Evolutionary conservation across 2,329 filamentous ascomycete species (phyloP).

Genomic region (Rugonectria rugulosa): DNA sequence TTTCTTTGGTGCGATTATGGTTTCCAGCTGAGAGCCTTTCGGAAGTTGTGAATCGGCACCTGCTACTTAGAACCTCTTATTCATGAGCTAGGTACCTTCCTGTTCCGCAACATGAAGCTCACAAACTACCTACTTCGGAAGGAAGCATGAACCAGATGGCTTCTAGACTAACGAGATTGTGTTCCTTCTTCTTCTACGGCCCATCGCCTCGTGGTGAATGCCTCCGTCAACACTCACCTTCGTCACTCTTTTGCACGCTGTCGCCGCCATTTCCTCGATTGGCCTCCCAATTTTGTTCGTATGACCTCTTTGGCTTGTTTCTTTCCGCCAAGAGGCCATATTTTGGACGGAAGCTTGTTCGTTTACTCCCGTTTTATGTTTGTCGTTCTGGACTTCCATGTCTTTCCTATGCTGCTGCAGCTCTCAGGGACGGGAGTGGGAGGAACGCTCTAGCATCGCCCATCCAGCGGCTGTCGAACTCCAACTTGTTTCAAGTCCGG

Average conservation of each 20-base stretch:
- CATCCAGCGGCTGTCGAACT: slow-evolving; percentile 15
- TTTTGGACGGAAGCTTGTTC: slow-evolving; percentile 25
- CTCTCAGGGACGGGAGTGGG: slow-evolving; percentile 12
- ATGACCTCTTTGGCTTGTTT: slow-evolving; percentile 10
- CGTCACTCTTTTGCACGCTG: neutral
- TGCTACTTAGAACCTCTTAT: too few species aligned
- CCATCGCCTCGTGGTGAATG: too few species aligned
- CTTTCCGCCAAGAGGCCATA: neutral
- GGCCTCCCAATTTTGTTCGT: slow-evolving; percentile 9
- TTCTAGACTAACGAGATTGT: too few species aligned
- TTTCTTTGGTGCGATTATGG: too few species aligned
- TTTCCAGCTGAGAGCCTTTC: too few species aligned
- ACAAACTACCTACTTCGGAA: too few species aligned
- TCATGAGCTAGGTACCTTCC: too few species aligned
- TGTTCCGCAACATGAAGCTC: too few species aligned
- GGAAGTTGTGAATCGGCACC: too few species aligned
- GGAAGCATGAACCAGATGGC: too few species aligned
- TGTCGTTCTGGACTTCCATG: slow-evolving; percentile 20
- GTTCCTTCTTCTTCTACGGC: neutral
- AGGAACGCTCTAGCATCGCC: neutral
- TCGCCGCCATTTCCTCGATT: slow-evolving; percentile 4
- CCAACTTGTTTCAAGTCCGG: neutral
- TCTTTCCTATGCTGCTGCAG: slow-evolving; percentile 37
- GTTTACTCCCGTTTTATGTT: neutral
- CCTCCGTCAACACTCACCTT: neutral